Percentiles rank a stretch among this genome's conserved stretches.
Evolutionary conservation across 2,329 filamentous ascomycete species (phyloP).

Genomic region (Epichloe sp.): DNA sequence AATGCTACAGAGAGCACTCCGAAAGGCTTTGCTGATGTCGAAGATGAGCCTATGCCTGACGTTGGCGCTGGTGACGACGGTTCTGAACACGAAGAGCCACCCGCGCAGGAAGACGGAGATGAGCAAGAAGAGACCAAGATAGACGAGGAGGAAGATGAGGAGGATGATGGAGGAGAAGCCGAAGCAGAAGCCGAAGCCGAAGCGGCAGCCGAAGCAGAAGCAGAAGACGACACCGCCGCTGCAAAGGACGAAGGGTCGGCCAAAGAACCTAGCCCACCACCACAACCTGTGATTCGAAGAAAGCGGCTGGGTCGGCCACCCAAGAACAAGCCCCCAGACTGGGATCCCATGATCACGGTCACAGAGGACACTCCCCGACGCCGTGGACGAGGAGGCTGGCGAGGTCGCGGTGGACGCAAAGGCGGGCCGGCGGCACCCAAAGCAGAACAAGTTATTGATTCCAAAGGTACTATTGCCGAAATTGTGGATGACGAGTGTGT

Average conservation of each 20-base stretch:
- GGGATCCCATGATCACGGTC: slow-evolving; percentile 50
- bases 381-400: slow-evolving; percentile 59
- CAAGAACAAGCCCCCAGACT: slow-evolving; percentile 72
- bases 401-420: slow-evolving; percentile 49
- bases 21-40: slow-evolving; percentile 26
- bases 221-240: slow-evolving; percentile 18
- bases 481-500: slow-evolving; percentile 87
- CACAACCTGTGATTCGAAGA: slow-evolving; percentile 53
- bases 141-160: slow-evolving; percentile 20
- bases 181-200: slow-evolving; percentile 2
- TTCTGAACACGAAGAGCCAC: slow-evolving; percentile 16
- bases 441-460: slow-evolving; percentile 76
- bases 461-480: slow-evolving; percentile 82
- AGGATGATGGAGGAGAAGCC: slow-evolving; percentile 31
- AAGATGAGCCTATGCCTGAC: slow-evolving; percentile 27
- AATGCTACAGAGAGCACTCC: slow-evolving; percentile 27
- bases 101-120: slow-evolving; percentile 14
- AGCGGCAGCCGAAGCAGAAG: slow-evolving; percentile 16
- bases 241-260: slow-evolving; percentile 27
- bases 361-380: slow-evolving; percentile 48
- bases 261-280: slow-evolving; percentile 42
- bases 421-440: slow-evolving; percentile 62
- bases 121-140: slow-evolving; percentile 27
- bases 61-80: slow-evolving; percentile 11
- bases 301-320: slow-evolving; percentile 76